A percentile compares a stretch with the other conserved stretches of the same genome.
Evolutionary conservation across 2,329 filamentous ascomycete species (phyloP).

Genomic region (Fusarium drepaniforme): DNA sequence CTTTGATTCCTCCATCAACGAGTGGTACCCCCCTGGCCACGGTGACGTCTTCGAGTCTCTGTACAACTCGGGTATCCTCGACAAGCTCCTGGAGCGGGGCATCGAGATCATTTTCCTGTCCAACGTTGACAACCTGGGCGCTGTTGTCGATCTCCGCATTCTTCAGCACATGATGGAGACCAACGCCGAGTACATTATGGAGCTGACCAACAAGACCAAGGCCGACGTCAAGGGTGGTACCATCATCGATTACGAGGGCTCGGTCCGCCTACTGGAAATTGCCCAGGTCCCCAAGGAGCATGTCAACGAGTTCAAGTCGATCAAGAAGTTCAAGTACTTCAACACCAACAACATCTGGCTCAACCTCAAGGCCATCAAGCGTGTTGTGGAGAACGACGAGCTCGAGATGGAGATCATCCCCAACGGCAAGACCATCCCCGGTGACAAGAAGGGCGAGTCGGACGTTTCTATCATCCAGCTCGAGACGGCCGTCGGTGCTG

Average conservation of each 20-base stretch:
- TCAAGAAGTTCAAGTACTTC: conserved; percentile 99
- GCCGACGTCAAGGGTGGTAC: conserved; percentile 99
- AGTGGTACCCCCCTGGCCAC: conserved; percentile 99
- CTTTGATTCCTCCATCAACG: conserved; percentile 86
- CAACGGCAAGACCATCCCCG: conserved; percentile 98
- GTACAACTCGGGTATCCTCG: conserved; percentile 98
- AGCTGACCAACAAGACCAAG: conserved; percentile 99
- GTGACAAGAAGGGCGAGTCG: conserved; percentile 99
- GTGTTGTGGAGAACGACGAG: conserved; percentile 98
- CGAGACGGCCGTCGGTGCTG: conserved; percentile 97
- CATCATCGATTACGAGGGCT: conserved; percentile 99
- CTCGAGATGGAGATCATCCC: conserved; percentile 99
- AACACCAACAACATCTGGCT: conserved; percentile 99
- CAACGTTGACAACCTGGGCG: conserved; percentile 98
- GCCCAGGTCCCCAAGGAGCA: conserved; percentile 99
- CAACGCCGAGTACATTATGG: conserved; percentile 99
- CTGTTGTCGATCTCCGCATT: conserved; percentile 97
- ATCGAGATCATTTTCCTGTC: conserved; percentile 99
- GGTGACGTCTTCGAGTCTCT: conserved; percentile 99
- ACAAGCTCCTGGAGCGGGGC: conserved; percentile 93
- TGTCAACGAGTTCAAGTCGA: conserved; percentile 99
- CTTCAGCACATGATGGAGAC: conserved; percentile 99
- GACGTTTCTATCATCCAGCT: conserved; percentile 98
- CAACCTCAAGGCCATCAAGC: conserved; percentile 97
- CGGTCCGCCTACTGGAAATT: conserved; percentile 96